Conservation (phyloP, 2,329 filamentous ascomycete species). For the Botrytis fragariae region DNA sequence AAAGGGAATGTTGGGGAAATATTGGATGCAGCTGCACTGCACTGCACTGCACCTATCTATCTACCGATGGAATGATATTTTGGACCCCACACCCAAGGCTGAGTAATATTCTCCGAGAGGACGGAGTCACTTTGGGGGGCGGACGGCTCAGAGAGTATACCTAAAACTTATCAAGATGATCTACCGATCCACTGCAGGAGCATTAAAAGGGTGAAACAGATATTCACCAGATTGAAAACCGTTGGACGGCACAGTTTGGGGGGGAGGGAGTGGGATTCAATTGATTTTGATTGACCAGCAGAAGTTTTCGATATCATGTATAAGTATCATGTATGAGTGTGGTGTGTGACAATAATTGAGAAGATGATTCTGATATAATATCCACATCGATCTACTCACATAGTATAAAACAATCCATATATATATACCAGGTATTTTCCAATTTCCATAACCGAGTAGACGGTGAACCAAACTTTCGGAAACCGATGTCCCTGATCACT, state of each 20-base stretch:
- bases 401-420: background rate
- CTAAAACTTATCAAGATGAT: background rate
- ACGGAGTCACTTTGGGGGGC: background rate
- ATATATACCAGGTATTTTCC: too few species aligned
- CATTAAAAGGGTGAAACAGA: background rate
- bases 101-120: slow-evolving; percentile 1
- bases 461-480: background rate
- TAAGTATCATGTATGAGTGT: too few species aligned
- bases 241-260: background rate
- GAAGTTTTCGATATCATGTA: background rate
- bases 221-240: background rate
- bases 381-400: background rate
- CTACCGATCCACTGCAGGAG: background rate
- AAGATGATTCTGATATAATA: background rate
- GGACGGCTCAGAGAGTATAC: background rate
- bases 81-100: background rate
- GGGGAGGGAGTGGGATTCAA: background rate
- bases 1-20: background rate
- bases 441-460: background rate
- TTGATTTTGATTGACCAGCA: background rate
- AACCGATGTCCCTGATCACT: background rate
- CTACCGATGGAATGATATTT: background rate
- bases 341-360: background rate
- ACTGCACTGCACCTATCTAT: background rate
- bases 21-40: background rate